These are phyloP conservation scores for Knufia petricola DNA, from an alignment of 2,329 filamentous ascomycete genomes.

Conservation along the genomic window DNA sequence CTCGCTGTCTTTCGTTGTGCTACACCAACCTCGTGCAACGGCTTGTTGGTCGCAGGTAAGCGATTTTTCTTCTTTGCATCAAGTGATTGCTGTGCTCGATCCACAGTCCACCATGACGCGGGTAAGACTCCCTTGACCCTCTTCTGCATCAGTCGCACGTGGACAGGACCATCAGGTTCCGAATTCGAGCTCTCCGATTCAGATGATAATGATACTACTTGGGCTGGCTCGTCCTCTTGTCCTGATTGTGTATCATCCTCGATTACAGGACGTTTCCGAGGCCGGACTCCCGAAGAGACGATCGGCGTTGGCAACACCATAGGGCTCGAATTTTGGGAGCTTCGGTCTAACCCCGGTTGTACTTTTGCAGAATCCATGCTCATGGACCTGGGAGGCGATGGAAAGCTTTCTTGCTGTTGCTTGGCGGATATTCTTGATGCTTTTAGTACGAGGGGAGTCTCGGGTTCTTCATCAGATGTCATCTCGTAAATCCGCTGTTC, in stretches of 20 bases:
- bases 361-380: not conserved
- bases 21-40: conserved; percentile 14
- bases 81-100: conserved; percentile 14
- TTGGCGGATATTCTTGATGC: not conserved
- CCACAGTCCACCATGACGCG: conserved; percentile 32
- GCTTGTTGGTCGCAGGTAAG: conserved; percentile 11
- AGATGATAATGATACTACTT: not conserved
- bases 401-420: conserved; percentile 2
- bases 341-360: not conserved
- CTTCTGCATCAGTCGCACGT: conserved; percentile 28
- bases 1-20: conserved; percentile 11
- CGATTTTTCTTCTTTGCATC: conserved; percentile 8
- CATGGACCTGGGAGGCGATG: conserved; percentile 4
- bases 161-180: not conserved
- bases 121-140: conserved; percentile 41
- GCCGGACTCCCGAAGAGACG: not conserved
- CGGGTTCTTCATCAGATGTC: not conserved
- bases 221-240: not conserved
- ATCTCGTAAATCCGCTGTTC: not conserved
- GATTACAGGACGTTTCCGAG: conserved; percentile 3
- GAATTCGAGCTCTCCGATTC: not conserved
- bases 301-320: conserved; percentile 3
- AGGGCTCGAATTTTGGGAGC: not conserved
- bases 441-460: not conserved
- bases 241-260: conserved; percentile 9